Evolutionary conservation across 345 rosid species (phyloP), one percentile per base, ranked within the genome.

Genomic region (Durio zibethinus): DNA sequence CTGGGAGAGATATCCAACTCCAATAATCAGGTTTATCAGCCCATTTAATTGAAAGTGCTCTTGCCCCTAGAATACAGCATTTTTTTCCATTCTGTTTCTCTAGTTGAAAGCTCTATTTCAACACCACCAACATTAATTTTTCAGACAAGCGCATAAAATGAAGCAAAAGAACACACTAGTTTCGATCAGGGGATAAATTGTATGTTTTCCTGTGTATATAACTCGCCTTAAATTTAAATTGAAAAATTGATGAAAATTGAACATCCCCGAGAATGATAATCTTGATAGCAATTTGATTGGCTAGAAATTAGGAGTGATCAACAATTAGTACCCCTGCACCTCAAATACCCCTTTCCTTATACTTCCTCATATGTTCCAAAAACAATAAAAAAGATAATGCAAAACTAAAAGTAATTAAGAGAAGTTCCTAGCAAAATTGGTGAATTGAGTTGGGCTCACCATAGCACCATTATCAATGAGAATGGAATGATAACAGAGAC

Each of bases 1-100:
- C 27, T 33, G 75, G 69, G 5, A 10, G 23, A 20, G 74, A 67
- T 56, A 8, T 61, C 85, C 81, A 83, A 23, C 6, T 72, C 89
- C 89, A 84, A 48, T 73, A 76, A 11, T 0, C 0, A 59, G 87
- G 81, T 16, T 78, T 40, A 43, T 80, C 84, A 7, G 81, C 84
- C 87, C 89, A 80, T 27, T 20, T 69, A 65, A 84, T 79, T 2
- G 45, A 33, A 16, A 84, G 82, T 23, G 76, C 78, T 59, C 82
- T 79, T 29, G 86, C 72, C 2, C 83, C 79, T n/a, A 84, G 9
- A 85, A 81, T 82, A 60, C 64, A 84, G 20, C 87, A 74, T 72
- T 79, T 86, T 72, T 82, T 86, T 59, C 86, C 87, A 7, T 71
- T 86, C 50, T 43, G 21, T 65, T 73, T 80, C 7, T 86, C 83